These are phyloP conservation scores for Colletotrichum destructivum DNA, from an alignment of 2,329 filamentous ascomycete species.

Conservation along the genomic window DNA sequence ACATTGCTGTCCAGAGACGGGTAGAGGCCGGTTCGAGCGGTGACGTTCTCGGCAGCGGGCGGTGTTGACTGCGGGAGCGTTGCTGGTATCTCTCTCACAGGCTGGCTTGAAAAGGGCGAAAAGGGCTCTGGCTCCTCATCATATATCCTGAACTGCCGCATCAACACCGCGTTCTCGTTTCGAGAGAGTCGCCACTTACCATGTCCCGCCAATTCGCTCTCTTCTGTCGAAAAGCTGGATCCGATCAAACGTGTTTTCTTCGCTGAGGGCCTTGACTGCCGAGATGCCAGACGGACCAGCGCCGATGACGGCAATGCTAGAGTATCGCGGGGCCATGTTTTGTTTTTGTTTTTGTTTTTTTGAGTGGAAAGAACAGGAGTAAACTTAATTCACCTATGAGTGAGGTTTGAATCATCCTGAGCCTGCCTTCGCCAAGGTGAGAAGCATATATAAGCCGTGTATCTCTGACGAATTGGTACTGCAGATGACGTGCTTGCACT, in stretches of 20 bases:
- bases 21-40: conserved; percentile 51
- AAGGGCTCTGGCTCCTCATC: conserved; percentile 58
- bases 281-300: conserved; percentile 72
- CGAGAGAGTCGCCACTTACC: conserved; percentile 54
- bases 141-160: conserved; percentile 60
- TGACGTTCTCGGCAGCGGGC: conserved; percentile 53
- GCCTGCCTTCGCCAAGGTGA: not conserved
- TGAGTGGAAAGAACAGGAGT: no score
- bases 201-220: conserved; percentile 68
- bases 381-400: not conserved
- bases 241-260: conserved; percentile 68
- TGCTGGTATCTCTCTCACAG: conserved; percentile 58
- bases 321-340: conserved; percentile 26
- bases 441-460: not conserved
- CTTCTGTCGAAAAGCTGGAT: conserved; percentile 73
- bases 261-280: conserved; percentile 69
- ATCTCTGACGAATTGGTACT: conserved; percentile 5
- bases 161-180: conserved; percentile 52
- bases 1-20: conserved; percentile 72
- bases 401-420: no score
- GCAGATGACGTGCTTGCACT: conserved; percentile 20
- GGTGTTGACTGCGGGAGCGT: conserved; percentile 56
- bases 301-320: conserved; percentile 68
- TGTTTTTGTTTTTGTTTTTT: not conserved
- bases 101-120: conserved; percentile 58